These are phyloP conservation scores for Penicillium nucicola DNA, from an alignment of 495 filamentous ascomycete genomes.

Conservation along the genomic window DNA sequence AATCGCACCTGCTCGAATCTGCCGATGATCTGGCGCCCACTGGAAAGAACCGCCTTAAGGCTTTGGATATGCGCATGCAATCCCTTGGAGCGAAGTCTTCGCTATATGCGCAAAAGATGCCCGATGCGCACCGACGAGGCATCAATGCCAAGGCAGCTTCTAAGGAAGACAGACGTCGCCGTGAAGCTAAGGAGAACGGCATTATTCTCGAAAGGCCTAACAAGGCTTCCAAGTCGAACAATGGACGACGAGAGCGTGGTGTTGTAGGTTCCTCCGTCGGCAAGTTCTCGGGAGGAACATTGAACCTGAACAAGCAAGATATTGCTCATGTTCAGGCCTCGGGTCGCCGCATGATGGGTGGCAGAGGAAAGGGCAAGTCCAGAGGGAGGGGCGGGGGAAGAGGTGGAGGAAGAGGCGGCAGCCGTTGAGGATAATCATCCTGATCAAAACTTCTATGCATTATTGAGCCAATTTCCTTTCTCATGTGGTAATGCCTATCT, in stretches of 20 bases:
- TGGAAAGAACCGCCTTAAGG: slow-evolving; percentile 67
- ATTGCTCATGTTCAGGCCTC: slow-evolving; percentile 56
- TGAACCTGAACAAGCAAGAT: slow-evolving; percentile 77
- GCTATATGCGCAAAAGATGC: slow-evolving; percentile 76
- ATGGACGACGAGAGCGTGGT: slow-evolving; percentile 56
- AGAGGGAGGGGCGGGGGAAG: slow-evolving; percentile 22
- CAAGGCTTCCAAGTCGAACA: slow-evolving; percentile 39
- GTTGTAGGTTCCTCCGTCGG: slow-evolving; percentile 76
- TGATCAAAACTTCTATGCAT: neutral
- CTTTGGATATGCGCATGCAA: slow-evolving; percentile 76
- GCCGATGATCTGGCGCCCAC: slow-evolving; percentile 58
- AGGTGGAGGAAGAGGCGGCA: slow-evolving; percentile 7
- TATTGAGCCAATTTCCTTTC: neutral
- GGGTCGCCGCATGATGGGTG: slow-evolving; percentile 38
- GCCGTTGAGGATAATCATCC: slow-evolving; percentile 1
- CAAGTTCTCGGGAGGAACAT: slow-evolving; percentile 71
- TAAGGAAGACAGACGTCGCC: slow-evolving; percentile 67
- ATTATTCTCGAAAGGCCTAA: slow-evolving; percentile 76
- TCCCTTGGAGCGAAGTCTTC: slow-evolving; percentile 75
- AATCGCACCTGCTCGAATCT: slow-evolving; percentile 85
- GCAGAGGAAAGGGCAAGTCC: slow-evolving; percentile 27
- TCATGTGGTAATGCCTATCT: neutral
- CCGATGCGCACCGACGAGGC: slow-evolving; percentile 73
- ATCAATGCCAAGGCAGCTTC: slow-evolving; percentile 62
- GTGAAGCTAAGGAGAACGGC: slow-evolving; percentile 83